Conservation (phyloP, 1,284 basidiomycete genomes). For the Moesziomyces sp. region DNA sequence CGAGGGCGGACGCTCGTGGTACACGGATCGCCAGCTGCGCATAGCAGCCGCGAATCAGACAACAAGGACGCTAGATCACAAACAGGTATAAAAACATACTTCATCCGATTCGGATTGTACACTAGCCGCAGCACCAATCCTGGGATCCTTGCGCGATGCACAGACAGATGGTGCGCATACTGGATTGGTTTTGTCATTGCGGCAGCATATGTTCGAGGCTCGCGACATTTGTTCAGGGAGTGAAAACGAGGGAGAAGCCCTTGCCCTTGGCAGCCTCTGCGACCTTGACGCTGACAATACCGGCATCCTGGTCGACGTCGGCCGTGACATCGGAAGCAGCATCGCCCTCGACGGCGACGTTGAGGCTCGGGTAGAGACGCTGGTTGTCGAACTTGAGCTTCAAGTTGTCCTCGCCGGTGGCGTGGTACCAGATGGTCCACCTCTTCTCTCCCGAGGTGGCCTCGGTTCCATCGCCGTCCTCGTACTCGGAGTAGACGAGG, state of each 20-base stretch:
- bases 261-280: conserved; percentile 48
- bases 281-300: conserved; percentile 48
- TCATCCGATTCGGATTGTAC: conserved; percentile 4
- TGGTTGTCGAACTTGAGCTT: conserved; percentile 52
- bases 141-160: background rate
- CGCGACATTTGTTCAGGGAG: conserved; percentile 13
- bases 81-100: conserved; percentile 13
- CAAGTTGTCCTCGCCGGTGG: conserved; percentile 40
- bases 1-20: conserved; percentile 56
- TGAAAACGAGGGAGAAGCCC: conserved; percentile 46
- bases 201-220: background rate
- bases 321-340: conserved; percentile 39
- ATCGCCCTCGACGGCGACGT: conserved; percentile 50
- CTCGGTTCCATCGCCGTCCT: conserved; percentile 55
- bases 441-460: conserved; percentile 44
- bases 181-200: background rate
- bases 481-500: conserved; percentile 47
- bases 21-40: conserved; percentile 27
- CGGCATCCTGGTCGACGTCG: conserved; percentile 37
- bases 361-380: conserved; percentile 49
- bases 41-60: background rate
- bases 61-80: conserved; percentile 8
- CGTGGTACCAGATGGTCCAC: conserved; percentile 56
- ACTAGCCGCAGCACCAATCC: conserved; percentile 1
- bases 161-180: no score